phyloP scores from a whole-genome alignment of 2,329 filamentous ascomycete genomes.

The Pyrenophora teres region DNA sequence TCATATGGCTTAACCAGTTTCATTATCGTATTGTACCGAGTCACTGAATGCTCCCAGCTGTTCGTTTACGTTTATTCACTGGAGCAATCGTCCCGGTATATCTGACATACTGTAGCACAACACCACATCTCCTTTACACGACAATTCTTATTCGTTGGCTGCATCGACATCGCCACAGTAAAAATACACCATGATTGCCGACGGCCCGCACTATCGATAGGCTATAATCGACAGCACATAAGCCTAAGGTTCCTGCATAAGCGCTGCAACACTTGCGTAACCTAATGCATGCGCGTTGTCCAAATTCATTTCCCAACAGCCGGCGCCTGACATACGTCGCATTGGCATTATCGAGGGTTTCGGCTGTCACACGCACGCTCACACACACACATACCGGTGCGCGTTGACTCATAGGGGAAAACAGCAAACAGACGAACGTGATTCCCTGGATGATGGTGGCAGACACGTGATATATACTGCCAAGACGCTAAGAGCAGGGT shows the following conservation, averaged over 20 bases:
- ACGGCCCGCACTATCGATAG: conserved; percentile 9
- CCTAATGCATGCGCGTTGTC: background rate
- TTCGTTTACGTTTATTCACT: background rate
- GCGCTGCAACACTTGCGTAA: conserved; percentile 15
- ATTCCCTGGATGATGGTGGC: no score
- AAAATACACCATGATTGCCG: no score
- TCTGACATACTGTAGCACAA: background rate
- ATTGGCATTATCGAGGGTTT: background rate
- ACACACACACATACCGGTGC: no score
- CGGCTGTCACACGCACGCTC: background rate
- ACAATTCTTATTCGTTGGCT: no score
- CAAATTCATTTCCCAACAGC: conserved; percentile 3
- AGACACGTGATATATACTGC: no score
- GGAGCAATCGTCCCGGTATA: conserved; percentile 1
- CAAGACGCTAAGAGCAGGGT: no score
- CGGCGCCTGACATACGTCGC: background rate
- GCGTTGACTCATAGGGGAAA: no score
- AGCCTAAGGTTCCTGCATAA: conserved; percentile 19
- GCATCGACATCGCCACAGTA: no score
- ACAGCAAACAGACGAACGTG: no score
- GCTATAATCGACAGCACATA: conserved; percentile 17
- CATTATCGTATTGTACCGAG: no score
- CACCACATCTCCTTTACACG: no score
- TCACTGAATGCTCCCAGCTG: background rate
- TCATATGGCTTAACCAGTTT: background rate